Evolutionary conservation across 306 rosid genomes (phyloP), one percentile per base, ranked within the genome.

Genomic region (Argentina anserina): DNA sequence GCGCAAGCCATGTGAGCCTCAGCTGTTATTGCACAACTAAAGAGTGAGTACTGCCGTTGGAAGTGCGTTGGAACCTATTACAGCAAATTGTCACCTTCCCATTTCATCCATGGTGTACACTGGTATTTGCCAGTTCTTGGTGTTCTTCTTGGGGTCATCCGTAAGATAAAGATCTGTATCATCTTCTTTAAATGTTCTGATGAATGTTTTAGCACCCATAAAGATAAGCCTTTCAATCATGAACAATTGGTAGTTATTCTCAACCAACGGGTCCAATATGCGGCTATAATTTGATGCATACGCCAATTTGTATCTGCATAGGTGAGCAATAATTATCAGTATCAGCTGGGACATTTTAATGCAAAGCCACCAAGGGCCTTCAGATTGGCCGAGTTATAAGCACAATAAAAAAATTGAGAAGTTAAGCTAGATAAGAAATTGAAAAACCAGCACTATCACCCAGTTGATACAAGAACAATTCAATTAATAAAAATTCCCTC

Each of bases 111-210:
- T 79, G 28, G 85, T 82, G 80, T 90, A 81, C 58, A 92, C 90
- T 40, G 99, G 97, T 76, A 80, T 81, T 84, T 95, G 91, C 99
- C 99, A 95, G 6, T 21, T 63, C 78, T 90, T 95, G 25, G 92
- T 90, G 81, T 90, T 95, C 90, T 95, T 95, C 83, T 95, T 95
- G 2, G 90, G 96, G 78, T 95, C 99, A 80, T 95, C 96, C 0
- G 92, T 84, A 74, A 95, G 99, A 84, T 90, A 81, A 47, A 84
- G 88, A 80, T 83, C 93, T 10, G 84, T 76, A 46, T 83, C 88
- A 37, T 79, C 90, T 85, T 90, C 97, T 81, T 95, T 95, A 84
- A 78, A 91, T 13, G 99, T 95, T 80, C 52, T 87, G 68, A 95
- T 90, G 81, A 86, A 86, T 26, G 89, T 88, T 85, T 88, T 90